Evolutionary conservation across 148 eudicot species (phyloP), one percentile per base, ranked within the genome.

Genomic region (Pouteria glomerata): DNA sequence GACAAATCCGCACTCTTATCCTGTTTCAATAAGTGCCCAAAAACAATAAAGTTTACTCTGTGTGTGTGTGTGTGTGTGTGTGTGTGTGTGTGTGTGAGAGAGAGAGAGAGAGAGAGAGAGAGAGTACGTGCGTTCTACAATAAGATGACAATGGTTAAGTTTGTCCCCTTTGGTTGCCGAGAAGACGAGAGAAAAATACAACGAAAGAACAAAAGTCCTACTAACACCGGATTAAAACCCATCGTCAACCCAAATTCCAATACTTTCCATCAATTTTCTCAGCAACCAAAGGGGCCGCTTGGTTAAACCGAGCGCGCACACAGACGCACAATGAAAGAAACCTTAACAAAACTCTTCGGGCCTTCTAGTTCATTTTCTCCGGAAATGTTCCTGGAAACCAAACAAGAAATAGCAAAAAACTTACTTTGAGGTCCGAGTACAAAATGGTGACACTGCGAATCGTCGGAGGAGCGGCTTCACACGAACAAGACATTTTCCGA

Each of bases 1-100:
- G 91, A 90, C 62, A 93, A 82, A 79, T 90, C 92, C 48, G 74
- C 85, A 57, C 62, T 82, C 67, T 72, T 84, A 41, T 89, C 89
- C 96, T 85, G 69, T 56, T 80, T 45, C 60, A 66, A 68, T 61
- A 57, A 71, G 71, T 63, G 33, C 6, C 5, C 4, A 73, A 33
- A 61, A 31, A 31, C 29, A 21, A 71, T 24, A 24, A 64, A 59
- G 50, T 58, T 10, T 33, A 58, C 37, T n/a, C n/a, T n/a, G n/a
- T n/a, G n/a, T n/a, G n/a, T n/a, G n/a, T n/a, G n/a, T n/a, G n/a
- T n/a, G n/a, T n/a, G n/a, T n/a, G n/a, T n/a, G n/a, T n/a, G n/a
- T n/a, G n/a, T n/a, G n/a, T n/a, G n/a, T n/a, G n/a, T n/a, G n/a
- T n/a, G n/a, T n/a, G 33, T 31, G 23, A 62, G n/a, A 33, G 3